These are phyloP conservation scores for Fusarium tanahbumbuense DNA, from an alignment of 2,329 filamentous ascomycete species.

Conservation along the genomic window DNA sequence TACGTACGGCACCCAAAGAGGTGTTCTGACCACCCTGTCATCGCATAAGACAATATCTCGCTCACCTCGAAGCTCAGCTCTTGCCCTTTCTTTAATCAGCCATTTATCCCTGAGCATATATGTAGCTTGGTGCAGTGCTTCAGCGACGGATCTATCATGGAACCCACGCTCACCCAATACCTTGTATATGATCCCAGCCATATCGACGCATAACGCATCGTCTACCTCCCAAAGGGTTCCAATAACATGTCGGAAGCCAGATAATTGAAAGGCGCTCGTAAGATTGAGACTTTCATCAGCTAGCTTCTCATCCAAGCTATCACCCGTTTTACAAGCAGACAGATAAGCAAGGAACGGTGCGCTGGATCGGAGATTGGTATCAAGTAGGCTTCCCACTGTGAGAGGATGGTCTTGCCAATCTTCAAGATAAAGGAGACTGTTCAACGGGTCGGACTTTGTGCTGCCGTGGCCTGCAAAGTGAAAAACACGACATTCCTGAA, in stretches of 20 bases:
- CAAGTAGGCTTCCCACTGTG: not conserved
- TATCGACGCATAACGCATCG: not conserved
- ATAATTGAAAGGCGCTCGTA: not conserved
- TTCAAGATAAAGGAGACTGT: not conserved
- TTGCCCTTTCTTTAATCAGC: not conserved
- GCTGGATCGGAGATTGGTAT: not conserved
- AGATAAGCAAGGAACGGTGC: not conserved
- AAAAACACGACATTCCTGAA: not conserved
- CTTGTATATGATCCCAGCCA: not conserved
- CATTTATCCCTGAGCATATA: rapidly evolving
- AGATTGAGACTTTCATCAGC: not conserved
- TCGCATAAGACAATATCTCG: not conserved
- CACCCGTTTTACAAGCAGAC: not conserved
- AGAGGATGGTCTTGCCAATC: not conserved
- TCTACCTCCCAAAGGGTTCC: not conserved
- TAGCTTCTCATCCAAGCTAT: not conserved
- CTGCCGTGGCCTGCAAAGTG: not conserved
- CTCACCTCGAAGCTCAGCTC: not conserved
- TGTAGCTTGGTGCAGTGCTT: not conserved
- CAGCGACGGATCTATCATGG: not conserved
- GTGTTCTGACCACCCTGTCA: not conserved
- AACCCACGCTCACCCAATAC: not conserved
- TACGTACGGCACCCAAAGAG: not conserved
- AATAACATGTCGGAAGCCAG: not conserved
- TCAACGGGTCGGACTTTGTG: not conserved